Conservation (phyloP, 148 eudicot species). For the Chenopodium formosanum region DNA sequence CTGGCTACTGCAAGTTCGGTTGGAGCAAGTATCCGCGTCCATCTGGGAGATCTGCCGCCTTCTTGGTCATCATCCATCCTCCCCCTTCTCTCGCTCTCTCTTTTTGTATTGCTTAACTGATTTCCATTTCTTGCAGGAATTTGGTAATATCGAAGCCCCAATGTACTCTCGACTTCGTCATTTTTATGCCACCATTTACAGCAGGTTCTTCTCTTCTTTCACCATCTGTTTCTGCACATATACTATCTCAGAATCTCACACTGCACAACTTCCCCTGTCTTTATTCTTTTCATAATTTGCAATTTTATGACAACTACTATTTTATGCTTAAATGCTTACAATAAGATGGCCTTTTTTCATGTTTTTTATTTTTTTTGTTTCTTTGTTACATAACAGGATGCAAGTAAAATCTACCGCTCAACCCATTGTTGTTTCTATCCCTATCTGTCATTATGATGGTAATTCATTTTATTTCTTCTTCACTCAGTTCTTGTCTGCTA, state of each 20-base stretch:
- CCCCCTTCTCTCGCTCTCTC: not conserved
- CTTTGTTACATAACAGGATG: conserved; percentile 53
- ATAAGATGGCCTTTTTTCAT: not conserved
- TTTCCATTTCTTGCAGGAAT: conserved; percentile 56
- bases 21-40: conserved; percentile 85
- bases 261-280: no score
- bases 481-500: no score
- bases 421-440: conserved; percentile 73
- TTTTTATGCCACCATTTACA: conserved; percentile 69
- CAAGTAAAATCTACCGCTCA: conserved; percentile 68
- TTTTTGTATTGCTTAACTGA: not conserved
- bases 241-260: no score
- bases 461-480: not conserved
- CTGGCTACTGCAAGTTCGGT: conserved; percentile 93
- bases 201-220: conserved; percentile 44
- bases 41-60: conserved; percentile 76
- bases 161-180: conserved; percentile 72
- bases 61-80: conserved; percentile 51
- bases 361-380: not conserved
- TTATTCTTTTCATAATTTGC: no score
- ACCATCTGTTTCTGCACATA: no score
- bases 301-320: no score
- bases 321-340: no score
- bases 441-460: conserved; percentile 77
- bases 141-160: conserved; percentile 87